A percentile compares a stretch with the other conserved stretches of the same genome.
These are phyloP conservation scores for Corymbia calophylla DNA, from an alignment of 441 rosid species.

Conservation along the genomic window DNA sequence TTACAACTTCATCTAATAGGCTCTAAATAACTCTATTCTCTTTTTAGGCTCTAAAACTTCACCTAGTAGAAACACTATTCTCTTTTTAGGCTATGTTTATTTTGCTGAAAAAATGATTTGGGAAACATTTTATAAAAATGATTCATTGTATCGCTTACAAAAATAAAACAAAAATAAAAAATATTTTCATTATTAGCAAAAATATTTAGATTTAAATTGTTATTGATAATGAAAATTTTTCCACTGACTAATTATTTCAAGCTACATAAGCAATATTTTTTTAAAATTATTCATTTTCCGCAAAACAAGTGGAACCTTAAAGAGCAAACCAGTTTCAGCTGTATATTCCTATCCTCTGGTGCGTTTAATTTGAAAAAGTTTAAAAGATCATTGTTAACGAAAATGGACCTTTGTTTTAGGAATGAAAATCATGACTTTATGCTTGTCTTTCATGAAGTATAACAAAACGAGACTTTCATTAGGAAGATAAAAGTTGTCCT, in stretches of 20 bases:
- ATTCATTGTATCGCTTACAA: no score
- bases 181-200: no score
- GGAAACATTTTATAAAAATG: no score
- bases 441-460: not conserved
- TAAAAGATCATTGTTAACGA: not conserved
- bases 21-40: not conserved
- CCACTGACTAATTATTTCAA: no score
- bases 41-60: not conserved
- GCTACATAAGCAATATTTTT: no score
- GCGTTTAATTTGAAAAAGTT: not conserved
- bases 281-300: no score
- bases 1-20: not conserved
- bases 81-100: not conserved
- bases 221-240: no score
- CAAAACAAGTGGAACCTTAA: not conserved
- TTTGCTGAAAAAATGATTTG: no score
- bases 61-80: not conserved
- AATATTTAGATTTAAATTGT: no score
- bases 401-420: not conserved
- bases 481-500: not conserved
- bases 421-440: not conserved
- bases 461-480: not conserved
- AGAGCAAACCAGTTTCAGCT: not conserved
- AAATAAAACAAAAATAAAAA: no score
- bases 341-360: not conserved